Percentiles rank a stretch among this genome's conserved stretches.
Evolutionary conservation across 139 green algal genomes (phyloP).

Genomic region (Pseudopediastrum boryanum): DNA sequence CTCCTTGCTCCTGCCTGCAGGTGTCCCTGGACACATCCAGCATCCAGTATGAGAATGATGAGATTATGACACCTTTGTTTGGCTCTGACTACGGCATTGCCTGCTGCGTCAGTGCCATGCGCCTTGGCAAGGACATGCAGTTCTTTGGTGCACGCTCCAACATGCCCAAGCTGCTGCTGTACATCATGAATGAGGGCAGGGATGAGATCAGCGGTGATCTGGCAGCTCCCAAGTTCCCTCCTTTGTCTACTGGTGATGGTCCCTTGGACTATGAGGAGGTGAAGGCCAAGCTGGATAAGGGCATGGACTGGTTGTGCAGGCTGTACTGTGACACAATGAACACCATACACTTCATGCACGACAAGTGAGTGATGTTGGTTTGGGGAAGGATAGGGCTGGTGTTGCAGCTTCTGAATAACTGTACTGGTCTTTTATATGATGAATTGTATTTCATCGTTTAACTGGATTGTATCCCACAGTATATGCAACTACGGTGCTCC

Average conservation of each 20-base stretch:
- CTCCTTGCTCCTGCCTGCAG: not conserved
- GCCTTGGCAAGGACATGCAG: conserved; percentile 79
- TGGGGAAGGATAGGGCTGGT: too few relatives aligned
- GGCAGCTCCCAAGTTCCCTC: conserved; percentile 63
- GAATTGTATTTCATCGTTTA: too few relatives aligned
- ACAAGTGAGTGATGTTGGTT: conserved; percentile 58
- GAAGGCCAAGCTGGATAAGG: conserved; percentile 54
- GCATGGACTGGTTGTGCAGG: conserved; percentile 74
- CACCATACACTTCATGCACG: conserved; percentile 75
- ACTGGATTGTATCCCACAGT: too few relatives aligned
- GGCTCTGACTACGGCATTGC: conserved; percentile 76
- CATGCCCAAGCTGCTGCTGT: conserved; percentile 72
- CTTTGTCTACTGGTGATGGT: conserved; percentile 42
- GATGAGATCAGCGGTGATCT: conserved; percentile 75
- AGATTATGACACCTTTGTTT: conserved; percentile 68
- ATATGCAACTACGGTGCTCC: too few relatives aligned
- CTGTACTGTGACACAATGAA: conserved; percentile 85
- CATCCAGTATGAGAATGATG: conserved; percentile 80
- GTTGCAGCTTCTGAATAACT: too few relatives aligned
- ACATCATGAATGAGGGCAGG: conserved; percentile 66
- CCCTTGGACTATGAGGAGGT: conserved; percentile 71
- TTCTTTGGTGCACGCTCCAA: conserved; percentile 36
- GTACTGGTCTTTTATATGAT: too few relatives aligned
- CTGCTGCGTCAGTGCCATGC: conserved; percentile 81
- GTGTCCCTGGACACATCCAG: conserved; percentile 60